A percentile compares a stretch with the other conserved stretches of the same genome.
Evolutionary conservation across 495 filamentous ascomycete genomes (phyloP).

Genomic region (Neurospora sp.): DNA sequence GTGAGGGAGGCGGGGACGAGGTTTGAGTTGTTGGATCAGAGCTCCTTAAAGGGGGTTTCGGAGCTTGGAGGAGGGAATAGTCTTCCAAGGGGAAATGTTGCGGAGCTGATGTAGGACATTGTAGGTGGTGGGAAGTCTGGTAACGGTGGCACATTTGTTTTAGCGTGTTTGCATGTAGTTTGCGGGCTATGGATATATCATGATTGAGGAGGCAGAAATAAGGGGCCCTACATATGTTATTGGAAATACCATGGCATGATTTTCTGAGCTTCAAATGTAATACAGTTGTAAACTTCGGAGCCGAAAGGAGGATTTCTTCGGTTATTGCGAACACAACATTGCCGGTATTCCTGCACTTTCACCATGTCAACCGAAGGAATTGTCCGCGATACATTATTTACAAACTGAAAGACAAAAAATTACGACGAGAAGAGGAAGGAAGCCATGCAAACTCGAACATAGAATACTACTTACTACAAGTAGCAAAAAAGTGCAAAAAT

Average conservation of each 20-base stretch:
- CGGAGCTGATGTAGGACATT: background rate
- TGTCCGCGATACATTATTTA: background rate
- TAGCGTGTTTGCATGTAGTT: background rate
- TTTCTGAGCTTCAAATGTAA: background rate
- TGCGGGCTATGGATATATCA: background rate
- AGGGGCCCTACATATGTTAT: background rate
- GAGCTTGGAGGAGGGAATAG: background rate
- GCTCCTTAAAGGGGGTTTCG: background rate
- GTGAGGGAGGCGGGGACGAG: constrained; percentile 6
- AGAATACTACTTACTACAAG: too few relatives aligned
- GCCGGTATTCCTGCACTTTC: background rate
- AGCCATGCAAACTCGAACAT: too few relatives aligned
- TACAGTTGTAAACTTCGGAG: background rate
- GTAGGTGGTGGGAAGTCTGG: background rate
- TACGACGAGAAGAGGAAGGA: background rate
- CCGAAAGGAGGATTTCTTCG: background rate
- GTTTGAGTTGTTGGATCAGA: constrained; percentile 9
- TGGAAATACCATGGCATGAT: background rate
- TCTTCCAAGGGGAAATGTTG: background rate
- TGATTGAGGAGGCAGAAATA: background rate
- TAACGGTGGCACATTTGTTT: background rate
- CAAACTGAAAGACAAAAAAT: background rate
- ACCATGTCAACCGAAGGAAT: background rate
- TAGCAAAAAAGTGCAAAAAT: background rate
- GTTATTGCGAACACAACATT: background rate